These are phyloP conservation scores for Erythrophleum fordii DNA, from an alignment of 306 rosid species.

Conservation along the genomic window DNA sequence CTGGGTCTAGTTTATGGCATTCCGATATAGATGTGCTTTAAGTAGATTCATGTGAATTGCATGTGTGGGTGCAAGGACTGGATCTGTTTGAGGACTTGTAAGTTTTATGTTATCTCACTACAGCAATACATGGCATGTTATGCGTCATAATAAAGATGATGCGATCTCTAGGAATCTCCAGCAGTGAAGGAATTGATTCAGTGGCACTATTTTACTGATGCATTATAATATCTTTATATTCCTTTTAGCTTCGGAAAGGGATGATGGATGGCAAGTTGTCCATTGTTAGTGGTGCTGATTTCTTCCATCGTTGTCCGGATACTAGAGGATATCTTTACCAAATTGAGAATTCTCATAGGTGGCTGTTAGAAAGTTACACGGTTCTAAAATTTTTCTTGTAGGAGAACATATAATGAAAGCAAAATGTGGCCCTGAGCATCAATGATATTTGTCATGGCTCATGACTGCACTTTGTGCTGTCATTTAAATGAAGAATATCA, in stretches of 20 bases:
- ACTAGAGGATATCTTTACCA: conserved; percentile 23
- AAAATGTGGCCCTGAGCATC: conserved; percentile 30
- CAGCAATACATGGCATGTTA: conserved; percentile 27
- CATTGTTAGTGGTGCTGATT: conserved; percentile 30
- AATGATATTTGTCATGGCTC: conserved; percentile 11
- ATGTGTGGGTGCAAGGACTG: background rate
- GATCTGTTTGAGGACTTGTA: conserved; percentile 20
- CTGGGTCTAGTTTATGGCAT: background rate
- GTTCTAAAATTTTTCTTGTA: conserved; percentile 10
- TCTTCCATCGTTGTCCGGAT: conserved; percentile 33
- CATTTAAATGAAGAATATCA: conserved; percentile 30
- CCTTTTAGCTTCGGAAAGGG: conserved; percentile 24
- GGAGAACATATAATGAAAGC: conserved; percentile 11
- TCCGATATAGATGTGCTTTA: background rate
- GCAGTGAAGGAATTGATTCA: conserved; percentile 38
- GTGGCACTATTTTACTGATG: conserved; percentile 33
- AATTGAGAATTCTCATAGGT: conserved; percentile 39
- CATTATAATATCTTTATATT: conserved; percentile 42
- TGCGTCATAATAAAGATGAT: conserved; percentile 29
- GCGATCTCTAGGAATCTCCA: conserved; percentile 40
- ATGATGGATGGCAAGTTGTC: conserved; percentile 37
- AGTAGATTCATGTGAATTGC: conserved; percentile 6
- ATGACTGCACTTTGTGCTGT: conserved; percentile 17
- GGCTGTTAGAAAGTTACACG: conserved; percentile 15
- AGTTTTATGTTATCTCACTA: conserved; percentile 10